Evolutionary conservation across 2,329 filamentous ascomycete genomes (phyloP).

Genomic region (Colletotrichum sp.): DNA sequence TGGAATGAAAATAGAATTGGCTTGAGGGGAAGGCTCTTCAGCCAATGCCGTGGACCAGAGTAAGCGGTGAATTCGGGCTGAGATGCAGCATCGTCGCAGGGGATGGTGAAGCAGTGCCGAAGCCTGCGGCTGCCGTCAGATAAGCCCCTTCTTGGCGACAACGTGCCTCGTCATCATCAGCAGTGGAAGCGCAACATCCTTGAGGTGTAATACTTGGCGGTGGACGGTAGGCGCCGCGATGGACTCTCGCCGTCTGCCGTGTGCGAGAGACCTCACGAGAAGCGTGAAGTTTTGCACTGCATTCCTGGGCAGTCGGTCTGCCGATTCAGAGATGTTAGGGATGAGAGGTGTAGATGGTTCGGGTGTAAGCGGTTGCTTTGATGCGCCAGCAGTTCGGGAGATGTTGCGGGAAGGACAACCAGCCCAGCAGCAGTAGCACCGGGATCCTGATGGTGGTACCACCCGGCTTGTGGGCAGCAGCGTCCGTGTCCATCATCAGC

Average conservation of each 20-base stretch:
- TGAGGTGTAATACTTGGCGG: neutral
- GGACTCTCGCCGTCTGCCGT: neutral
- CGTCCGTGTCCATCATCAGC: neutral
- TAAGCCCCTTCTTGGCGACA: constrained; percentile 13
- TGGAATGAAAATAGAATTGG: neutral
- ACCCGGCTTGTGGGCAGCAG: neutral
- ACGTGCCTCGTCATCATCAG: constrained; percentile 2
- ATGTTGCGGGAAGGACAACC: neutral
- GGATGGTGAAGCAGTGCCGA: constrained; percentile 5
- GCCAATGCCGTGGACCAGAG: neutral
- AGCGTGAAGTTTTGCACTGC: neutral
- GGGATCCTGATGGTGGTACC: neutral
- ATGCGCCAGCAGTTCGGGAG: neutral
- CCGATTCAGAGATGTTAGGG: neutral
- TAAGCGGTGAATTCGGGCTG: neutral
- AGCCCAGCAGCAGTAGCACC: neutral
- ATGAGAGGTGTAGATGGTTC: neutral
- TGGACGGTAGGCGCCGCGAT: neutral
- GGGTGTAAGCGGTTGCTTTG: neutral
- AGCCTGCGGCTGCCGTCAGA: constrained; percentile 15
- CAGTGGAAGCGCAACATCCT: neutral
- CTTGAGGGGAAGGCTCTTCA: neutral
- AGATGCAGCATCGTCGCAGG: neutral
- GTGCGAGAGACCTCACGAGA: neutral
- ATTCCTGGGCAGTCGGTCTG: neutral